Evolutionary conservation across 2,329 filamentous ascomycete genomes (phyloP).

Genomic region (Aspergillus fumigatus): DNA sequence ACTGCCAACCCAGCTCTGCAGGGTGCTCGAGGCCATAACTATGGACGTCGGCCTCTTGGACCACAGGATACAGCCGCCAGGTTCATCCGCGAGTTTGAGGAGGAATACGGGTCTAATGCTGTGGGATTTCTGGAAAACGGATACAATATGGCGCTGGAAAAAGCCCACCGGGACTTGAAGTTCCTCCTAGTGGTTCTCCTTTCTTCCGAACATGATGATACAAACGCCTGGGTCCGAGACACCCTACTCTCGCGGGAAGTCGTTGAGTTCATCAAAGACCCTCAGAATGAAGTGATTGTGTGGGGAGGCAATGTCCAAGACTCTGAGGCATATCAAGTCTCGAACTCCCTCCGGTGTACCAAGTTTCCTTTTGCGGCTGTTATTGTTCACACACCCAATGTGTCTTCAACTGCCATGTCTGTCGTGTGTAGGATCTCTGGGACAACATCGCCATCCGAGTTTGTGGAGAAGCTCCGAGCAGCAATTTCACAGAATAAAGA

Average conservation of each 20-base stretch:
- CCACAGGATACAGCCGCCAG: slow-evolving; percentile 83
- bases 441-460: slow-evolving; percentile 63
- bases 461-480: slow-evolving; percentile 68
- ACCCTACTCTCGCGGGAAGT: slow-evolving; percentile 76
- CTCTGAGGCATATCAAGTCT: slow-evolving; percentile 89
- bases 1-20: slow-evolving; percentile 47
- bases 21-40: slow-evolving; percentile 52
- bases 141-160: slow-evolving; percentile 85
- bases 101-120: slow-evolving; percentile 68
- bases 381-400: slow-evolving; percentile 80
- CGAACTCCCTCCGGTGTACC: slow-evolving; percentile 79
- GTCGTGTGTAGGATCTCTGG: slow-evolving; percentile 76
- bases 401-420: slow-evolving; percentile 83
- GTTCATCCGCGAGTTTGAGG: slow-evolving; percentile 90
- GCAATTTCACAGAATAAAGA: slow-evolving; percentile 72
- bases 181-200: slow-evolving; percentile 85
- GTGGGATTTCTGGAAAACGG: slow-evolving; percentile 82
- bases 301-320: slow-evolving; percentile 94
- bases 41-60: slow-evolving; percentile 69
- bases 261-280: slow-evolving; percentile 66
- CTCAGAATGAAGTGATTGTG: slow-evolving; percentile 72
- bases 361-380: slow-evolving; percentile 89
- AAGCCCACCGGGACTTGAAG: slow-evolving; percentile 85
- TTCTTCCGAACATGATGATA: slow-evolving; percentile 94
- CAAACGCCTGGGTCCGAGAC: slow-evolving; percentile 71